Evolutionary conservation across 176 grass and related monocot species (phyloP), one percentile per base, ranked within the genome.

Genomic region (Rhynchospora breviuscula): DNA sequence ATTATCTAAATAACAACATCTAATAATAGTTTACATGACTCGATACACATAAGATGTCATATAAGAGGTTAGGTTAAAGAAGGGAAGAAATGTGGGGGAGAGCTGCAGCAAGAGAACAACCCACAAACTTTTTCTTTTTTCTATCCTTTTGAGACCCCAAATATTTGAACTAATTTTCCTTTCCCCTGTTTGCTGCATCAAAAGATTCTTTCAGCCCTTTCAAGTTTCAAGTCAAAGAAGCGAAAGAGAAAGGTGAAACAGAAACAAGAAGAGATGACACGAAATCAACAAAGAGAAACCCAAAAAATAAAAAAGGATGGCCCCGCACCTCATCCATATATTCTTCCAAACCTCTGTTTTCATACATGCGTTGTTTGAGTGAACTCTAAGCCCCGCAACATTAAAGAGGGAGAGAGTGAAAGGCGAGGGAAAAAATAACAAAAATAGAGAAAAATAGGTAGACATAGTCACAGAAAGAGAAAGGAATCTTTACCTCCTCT

Each of bases 161-260:
- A 77, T 91, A 90, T 85, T 65, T 84, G 92, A 93, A 85, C 89
- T 92, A 86, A 89, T 91, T 93, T 74, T 63, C 85, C 82, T 88
- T 89, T 62, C 62, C 62, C 84, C 85, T 79, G 79, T 76, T 88
- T 90, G 90, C 89, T 89, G 94, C 90, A 67, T 86, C 81, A 61
- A 92, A 91, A 97, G 95, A 98, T 98, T 98, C 91, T 85, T 90
- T 84, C 57, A 68, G 68, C 64, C 81, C 83, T 93, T 93, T 90
- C 85, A 85, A 88, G 95, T 93, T 93, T 90, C 85, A 85, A 88
- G 95, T 94, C 95, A 98, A 98, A 90, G 85, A 91, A 94, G 84
- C 85, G 92, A 91, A 92, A 95, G 88, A 85, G 87, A 92, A 90
- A 92, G 81, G 83, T 73, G 80, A 87, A 86, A 84, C 74, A 68